Percentiles rank a stretch among this genome's conserved stretches.
These are phyloP conservation scores for Blastobotrys aristatus DNA, from an alignment of 1,139 yeast species.

Conservation along the genomic window DNA sequence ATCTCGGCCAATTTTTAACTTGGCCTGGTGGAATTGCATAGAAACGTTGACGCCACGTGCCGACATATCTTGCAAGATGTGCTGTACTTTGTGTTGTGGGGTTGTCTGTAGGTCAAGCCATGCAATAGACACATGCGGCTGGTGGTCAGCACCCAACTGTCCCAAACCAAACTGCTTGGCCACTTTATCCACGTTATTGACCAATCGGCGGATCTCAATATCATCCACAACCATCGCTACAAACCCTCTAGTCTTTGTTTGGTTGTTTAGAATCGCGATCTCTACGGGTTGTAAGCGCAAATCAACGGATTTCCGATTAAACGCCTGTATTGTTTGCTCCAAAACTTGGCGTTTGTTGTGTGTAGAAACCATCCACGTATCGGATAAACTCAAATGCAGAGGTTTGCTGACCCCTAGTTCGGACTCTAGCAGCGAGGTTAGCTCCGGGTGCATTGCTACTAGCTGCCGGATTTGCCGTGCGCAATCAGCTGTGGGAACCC, in stretches of 20 bases:
- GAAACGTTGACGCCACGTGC: neutral
- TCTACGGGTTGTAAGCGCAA: neutral
- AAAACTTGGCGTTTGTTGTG: conserved; percentile 20
- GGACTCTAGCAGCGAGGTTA: conserved; percentile 23
- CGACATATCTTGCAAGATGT: neutral
- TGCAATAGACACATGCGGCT: conserved; percentile 26
- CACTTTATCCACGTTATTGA: conserved; percentile 14
- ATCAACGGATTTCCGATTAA: too few relatives aligned
- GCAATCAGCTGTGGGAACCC: conserved; percentile 23
- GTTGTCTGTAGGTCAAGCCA: conserved; percentile 16
- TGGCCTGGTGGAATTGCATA: conserved; percentile 13
- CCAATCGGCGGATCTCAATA: neutral
- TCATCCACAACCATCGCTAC: conserved; percentile 9
- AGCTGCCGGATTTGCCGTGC: neutral
- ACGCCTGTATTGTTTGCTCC: too few relatives aligned
- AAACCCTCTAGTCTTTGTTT: conserved; percentile 17
- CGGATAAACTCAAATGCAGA: conserved; percentile 34
- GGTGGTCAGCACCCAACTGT: conserved; percentile 13
- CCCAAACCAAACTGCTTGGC: conserved; percentile 16
- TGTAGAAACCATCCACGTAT: conserved; percentile 29
- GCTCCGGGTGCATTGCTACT: neutral
- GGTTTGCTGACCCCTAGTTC: conserved; percentile 29
- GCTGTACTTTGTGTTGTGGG: neutral
- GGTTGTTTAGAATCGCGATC: conserved; percentile 12
- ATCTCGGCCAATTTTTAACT: conserved; percentile 22